Percentiles rank a stretch among this genome's conserved stretches.
These are phyloP conservation scores for Sporobolomyces roseus DNA, from an alignment of 768 basidiomycete genomes.

Conservation along the genomic window DNA sequence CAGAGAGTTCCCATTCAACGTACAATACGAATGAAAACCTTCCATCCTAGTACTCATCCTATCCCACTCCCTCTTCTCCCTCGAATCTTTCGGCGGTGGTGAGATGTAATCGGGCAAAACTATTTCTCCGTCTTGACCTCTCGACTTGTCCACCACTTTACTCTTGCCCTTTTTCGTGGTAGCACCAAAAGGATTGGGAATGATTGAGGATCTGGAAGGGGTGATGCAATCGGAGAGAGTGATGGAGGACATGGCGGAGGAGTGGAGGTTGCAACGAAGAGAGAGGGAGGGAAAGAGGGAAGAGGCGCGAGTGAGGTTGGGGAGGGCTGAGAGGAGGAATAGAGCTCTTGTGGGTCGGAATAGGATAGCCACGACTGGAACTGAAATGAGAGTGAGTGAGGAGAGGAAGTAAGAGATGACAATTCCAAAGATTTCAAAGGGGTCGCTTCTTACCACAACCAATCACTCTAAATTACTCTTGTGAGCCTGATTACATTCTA, in stretches of 20 bases:
- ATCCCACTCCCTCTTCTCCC: conserved; percentile 36
- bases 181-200: neutral
- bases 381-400: no score
- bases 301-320: neutral
- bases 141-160: no score
- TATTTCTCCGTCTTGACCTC: neutral
- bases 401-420: no score
- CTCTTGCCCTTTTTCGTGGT: neutral
- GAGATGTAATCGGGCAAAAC: conserved; percentile 27
- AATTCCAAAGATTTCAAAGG: no score
- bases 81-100: conserved; percentile 22
- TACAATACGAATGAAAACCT: conserved; percentile 36
- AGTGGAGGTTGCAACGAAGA: neutral
- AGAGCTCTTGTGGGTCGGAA: no score
- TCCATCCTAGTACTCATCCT: conserved; percentile 31
- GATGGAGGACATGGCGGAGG: conserved; percentile 5
- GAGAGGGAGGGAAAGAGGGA: neutral
- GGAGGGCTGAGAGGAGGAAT: neutral
- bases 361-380: no score
- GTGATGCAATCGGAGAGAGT: conserved; percentile 22
- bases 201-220: conserved; percentile 7
- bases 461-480: no score
- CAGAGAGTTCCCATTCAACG: neutral
- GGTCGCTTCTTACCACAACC: no score
- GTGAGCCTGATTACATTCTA: no score